A percentile compares a stretch with the other conserved stretches of the same genome.
These are phyloP conservation scores for Akanthomyces uredinophilus DNA, from an alignment of 2,329 filamentous ascomycete species.

Conservation along the genomic window DNA sequence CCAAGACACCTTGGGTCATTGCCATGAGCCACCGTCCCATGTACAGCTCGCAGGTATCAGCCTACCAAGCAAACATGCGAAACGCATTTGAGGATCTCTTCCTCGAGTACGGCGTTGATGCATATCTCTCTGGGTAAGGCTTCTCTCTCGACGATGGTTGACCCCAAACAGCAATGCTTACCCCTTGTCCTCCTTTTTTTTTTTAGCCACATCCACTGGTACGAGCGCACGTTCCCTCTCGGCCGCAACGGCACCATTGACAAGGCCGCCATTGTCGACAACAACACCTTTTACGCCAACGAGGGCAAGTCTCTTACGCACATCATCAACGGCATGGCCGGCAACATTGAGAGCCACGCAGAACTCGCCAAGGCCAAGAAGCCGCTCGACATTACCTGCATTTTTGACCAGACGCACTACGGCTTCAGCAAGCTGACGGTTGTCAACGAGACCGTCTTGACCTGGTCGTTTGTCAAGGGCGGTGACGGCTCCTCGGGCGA, in stretches of 20 bases:
- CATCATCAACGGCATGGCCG: conserved; percentile 48
- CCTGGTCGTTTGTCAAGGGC: conserved; percentile 43
- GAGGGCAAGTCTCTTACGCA: conserved; percentile 44
- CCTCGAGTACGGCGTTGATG: conserved; percentile 40
- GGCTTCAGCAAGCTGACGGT: conserved; percentile 38
- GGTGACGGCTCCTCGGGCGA: conserved; percentile 34
- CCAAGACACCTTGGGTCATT: conserved; percentile 45
- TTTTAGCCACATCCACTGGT: conserved; percentile 24
- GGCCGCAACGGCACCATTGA: conserved; percentile 34
- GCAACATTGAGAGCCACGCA: conserved; percentile 46
- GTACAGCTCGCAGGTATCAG: conserved; percentile 39
- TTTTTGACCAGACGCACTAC: conserved; percentile 41
- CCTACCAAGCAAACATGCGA: conserved; percentile 39
- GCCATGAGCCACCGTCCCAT: conserved; percentile 45
- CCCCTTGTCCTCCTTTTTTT: background rate
- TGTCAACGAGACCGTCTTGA: conserved; percentile 33
- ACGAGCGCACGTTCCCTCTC: conserved; percentile 21
- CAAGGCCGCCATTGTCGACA: conserved; percentile 35
- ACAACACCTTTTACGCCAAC: conserved; percentile 44
- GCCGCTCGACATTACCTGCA: conserved; percentile 36
- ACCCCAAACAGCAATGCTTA: background rate
- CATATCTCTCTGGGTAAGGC: conserved; percentile 31
- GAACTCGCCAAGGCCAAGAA: conserved; percentile 29
- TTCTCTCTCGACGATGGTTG: too few relatives aligned
- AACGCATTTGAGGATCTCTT: conserved; percentile 41